Base-by-base conservation (phyloP, 257 asterid genomes). In the Gentiana macrophylla region DNA sequence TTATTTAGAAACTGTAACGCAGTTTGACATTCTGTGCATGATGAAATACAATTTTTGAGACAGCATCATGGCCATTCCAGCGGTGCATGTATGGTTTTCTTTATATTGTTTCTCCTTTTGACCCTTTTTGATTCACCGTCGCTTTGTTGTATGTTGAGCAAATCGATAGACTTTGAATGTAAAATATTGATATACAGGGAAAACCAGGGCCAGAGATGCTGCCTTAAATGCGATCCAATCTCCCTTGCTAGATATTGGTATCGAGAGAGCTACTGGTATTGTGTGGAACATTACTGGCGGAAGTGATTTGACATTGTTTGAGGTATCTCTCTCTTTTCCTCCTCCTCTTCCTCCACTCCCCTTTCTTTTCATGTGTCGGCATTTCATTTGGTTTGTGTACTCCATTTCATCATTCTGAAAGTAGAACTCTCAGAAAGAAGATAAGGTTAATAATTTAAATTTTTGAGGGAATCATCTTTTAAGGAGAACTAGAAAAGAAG, bases 251-350 rank as follows among this genome's bases (percentile, higher is more conserved):
- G 97, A 86, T 68, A 80, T 86, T 34, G 95, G 96, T 55, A 90
- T 90, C 55, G 94, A 90, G 76, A 82, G 94, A 64, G 97, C 97
- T 57, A 86, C 96, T 38, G 97, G 97, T 53, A 86, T 90, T 72
- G 97, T 90, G 72, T 90, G 95, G 96, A 90, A 86, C 69, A 90
- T 90, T 60, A 86, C 97, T 50, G 97, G 97, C 43, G 97, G 97
- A 60, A 82, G 67, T 61, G 97, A 90, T 74, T 71, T 90, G 62
- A 90, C 97, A 61, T 74, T 90, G 76, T 82, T 80, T 73, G 96
- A 90, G 94, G 98, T 90, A 72, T 12, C 46, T 4, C 52, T 57
- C 32, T 45, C 12, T 24, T 1, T 10, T 32, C 12, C 34, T 49
- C 64, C 50, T 50, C 49, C 59, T 34, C 67, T 8, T 59, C 24